Evolutionary conservation across 2,329 filamentous ascomycete genomes (phyloP).

Genomic region (Diaporthe ampelina): DNA sequence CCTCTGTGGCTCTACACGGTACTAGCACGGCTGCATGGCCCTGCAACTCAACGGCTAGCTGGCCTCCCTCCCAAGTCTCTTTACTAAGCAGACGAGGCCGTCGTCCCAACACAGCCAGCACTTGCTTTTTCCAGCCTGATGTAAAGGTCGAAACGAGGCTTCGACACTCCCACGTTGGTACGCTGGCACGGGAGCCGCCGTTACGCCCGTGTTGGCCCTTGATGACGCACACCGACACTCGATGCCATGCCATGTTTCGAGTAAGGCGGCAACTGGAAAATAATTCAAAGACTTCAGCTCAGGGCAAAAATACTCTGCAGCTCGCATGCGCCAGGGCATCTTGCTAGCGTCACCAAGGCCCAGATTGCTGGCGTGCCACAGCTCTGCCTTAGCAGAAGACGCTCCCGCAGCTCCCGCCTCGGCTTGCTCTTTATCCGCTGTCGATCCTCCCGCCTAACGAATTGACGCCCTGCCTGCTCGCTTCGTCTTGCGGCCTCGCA

Average conservation of each 20-base stretch:
- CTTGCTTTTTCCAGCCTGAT: slow-evolving; percentile 23
- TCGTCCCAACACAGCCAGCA: background rate
- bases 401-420: slow-evolving; percentile 8
- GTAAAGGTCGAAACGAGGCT: slow-evolving; percentile 1
- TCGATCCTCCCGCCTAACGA: slow-evolving; percentile 13
- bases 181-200: slow-evolving; percentile 31
- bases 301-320: background rate
- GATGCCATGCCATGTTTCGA: background rate
- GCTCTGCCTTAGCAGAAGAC: slow-evolving; percentile 5
- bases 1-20: slow-evolving; percentile 9
- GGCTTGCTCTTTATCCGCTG: slow-evolving; percentile 21
- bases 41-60: background rate
- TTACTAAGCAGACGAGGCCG: background rate
- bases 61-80: background rate
- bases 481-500: background rate
- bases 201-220: slow-evolving; percentile 10
- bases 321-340: background rate
- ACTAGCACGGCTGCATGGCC: too few relatives aligned
- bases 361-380: background rate
- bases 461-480: background rate
- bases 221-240: background rate
- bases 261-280: background rate
- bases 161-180: slow-evolving; percentile 23
- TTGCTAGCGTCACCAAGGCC: background rate
- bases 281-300: background rate